These are phyloP conservation scores for Neurospora sp. DNA, from an alignment of 495 filamentous ascomycete species.

Conservation along the genomic window DNA sequence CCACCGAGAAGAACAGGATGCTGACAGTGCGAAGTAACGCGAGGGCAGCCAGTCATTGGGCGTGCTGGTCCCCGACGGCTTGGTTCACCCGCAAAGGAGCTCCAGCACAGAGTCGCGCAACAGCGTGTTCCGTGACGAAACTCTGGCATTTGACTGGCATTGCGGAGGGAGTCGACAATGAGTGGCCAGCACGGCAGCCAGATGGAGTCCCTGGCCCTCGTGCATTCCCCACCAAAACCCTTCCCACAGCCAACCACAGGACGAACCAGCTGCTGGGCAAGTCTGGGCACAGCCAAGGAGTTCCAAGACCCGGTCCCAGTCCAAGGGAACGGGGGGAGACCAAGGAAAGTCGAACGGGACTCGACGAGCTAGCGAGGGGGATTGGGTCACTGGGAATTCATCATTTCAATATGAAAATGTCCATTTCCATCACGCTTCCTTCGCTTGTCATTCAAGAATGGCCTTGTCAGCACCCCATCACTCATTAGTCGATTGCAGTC, in stretches of 20 bases:
- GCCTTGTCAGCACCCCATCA: background rate
- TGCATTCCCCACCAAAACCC: background rate
- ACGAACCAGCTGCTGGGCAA: background rate
- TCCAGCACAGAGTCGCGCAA: background rate
- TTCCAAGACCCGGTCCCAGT: background rate
- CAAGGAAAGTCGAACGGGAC: background rate
- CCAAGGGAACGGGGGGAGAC: background rate
- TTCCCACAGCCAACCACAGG: background rate
- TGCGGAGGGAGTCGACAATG: background rate
- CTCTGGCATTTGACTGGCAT: background rate
- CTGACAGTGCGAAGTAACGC: background rate
- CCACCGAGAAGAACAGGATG: background rate
- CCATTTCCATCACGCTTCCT: background rate
- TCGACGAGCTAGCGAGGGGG: background rate
- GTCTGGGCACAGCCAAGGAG: background rate
- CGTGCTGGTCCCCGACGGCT: background rate
- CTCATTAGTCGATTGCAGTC: background rate
- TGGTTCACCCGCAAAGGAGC: background rate
- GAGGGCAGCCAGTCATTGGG: background rate
- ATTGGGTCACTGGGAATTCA: background rate
- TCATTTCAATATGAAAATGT: background rate
- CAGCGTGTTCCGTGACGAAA: background rate
- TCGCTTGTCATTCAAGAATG: background rate
- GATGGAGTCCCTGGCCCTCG: too few relatives aligned
- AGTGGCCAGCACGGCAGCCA: too few relatives aligned